Evolutionary conservation across 768 basidiomycete genomes (phyloP).

Genomic region (Suillus bovinus): DNA sequence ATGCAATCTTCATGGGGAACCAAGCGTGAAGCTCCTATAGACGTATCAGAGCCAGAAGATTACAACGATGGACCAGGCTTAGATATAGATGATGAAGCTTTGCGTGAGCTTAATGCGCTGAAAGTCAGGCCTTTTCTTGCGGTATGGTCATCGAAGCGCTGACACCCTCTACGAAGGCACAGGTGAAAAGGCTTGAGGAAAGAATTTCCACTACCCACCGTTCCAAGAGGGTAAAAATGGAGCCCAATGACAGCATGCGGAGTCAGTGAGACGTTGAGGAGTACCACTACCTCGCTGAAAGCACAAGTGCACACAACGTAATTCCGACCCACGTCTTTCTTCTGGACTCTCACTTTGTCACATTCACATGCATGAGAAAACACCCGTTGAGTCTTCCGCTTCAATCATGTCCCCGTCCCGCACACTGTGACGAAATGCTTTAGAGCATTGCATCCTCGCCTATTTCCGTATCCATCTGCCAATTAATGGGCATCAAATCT

Average conservation of each 20-base stretch:
- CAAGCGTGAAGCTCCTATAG: constrained; percentile 9
- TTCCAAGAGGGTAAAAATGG: constrained; percentile 14
- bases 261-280: constrained; percentile 27
- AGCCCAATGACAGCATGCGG: constrained; percentile 18
- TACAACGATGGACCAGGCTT: background rate
- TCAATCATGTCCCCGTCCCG: background rate
- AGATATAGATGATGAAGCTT: constrained; percentile 7
- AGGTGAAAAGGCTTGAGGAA: constrained; percentile 9
- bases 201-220: constrained; percentile 10
- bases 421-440: background rate
- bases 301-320: background rate
- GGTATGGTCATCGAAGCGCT: constrained; percentile 20
- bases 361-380: constrained; percentile 1
- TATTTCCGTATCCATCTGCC: constrained; percentile 1
- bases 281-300: background rate
- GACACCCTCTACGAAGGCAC: constrained; percentile 3
- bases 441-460: background rate
- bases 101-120: constrained; percentile 4
- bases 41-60: background rate
- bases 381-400: background rate
- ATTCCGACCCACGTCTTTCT: background rate
- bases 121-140: constrained; percentile 6
- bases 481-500: background rate
- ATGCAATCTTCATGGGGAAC: constrained; percentile 3
- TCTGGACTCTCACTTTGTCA: background rate